Evolutionary conservation across 2,329 filamentous ascomycete species (phyloP).

Genomic region (Diaporthe humulicola): DNA sequence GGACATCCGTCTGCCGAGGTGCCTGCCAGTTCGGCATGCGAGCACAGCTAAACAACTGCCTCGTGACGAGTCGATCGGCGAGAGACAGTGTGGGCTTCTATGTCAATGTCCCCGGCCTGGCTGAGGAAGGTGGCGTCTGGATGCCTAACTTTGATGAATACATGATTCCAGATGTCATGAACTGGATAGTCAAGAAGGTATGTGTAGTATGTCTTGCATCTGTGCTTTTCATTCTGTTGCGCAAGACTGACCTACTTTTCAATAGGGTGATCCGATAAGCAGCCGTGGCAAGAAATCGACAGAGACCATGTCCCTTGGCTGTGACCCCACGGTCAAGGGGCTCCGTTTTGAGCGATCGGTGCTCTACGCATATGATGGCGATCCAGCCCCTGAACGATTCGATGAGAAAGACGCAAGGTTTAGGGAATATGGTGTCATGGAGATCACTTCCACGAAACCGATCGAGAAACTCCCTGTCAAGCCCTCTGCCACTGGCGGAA

Average conservation of each 20-base stretch:
- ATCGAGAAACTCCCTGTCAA: background rate
- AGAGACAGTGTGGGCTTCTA: background rate
- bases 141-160: background rate
- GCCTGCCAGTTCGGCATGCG: background rate
- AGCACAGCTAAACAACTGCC: background rate
- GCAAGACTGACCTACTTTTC: background rate
- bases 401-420: fast-evolving
- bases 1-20: background rate
- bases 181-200: background rate
- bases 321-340: background rate
- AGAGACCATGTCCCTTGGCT: background rate
- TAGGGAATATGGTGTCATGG: background rate
- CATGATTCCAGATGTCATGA: background rate
- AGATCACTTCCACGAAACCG: background rate
- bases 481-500: fast-evolving
- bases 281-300: background rate
- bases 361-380: background rate
- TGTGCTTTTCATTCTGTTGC: background rate
- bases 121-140: background rate
- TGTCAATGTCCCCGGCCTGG: background rate
- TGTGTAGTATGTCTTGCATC: too few species aligned
- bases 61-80: background rate
- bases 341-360: background rate
- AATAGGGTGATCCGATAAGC: background rate
- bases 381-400: background rate